A percentile compares a stretch with the other conserved stretches of the same genome.
These are phyloP conservation scores for Amanita fuliginea DNA, from an alignment of 768 basidiomycete genomes.

Conservation along the genomic window DNA sequence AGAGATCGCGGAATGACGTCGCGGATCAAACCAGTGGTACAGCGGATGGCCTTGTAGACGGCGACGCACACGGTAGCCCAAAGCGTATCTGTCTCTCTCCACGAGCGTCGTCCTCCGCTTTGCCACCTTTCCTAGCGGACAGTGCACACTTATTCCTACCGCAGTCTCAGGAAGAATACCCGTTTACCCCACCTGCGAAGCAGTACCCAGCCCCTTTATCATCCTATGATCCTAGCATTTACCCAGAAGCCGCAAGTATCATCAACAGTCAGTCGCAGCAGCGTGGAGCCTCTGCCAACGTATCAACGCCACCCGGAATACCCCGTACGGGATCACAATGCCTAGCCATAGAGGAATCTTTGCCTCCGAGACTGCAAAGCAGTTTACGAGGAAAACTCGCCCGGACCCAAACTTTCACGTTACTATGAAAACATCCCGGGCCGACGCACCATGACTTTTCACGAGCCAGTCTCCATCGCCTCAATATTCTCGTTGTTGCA, in stretches of 20 bases:
- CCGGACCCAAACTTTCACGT: neutral
- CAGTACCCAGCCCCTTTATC: conserved; percentile 27
- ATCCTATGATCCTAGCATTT: conserved; percentile 22
- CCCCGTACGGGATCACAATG: neutral
- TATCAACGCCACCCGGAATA: neutral
- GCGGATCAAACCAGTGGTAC: neutral
- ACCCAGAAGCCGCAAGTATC: conserved; percentile 23
- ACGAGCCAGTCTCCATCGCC: neutral
- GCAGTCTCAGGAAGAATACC: neutral
- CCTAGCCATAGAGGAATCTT: neutral
- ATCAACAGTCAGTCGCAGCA: conserved; percentile 16
- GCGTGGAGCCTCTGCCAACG: conserved; percentile 8
- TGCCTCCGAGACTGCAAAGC: neutral
- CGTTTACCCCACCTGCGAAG: conserved; percentile 14
- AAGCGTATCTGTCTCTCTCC: conserved; percentile 7
- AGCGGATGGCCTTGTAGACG: neutral
- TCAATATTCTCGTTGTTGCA: too few species aligned
- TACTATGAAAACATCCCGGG: neutral
- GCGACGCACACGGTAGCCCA: neutral
- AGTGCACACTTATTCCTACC: neutral
- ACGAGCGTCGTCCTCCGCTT: neutral
- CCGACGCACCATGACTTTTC: neutral
- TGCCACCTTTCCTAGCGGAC: neutral
- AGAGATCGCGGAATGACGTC: neutral
- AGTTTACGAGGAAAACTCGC: neutral